Base-by-base conservation (phyloP, 371 early-diverging fungal species). In the Lichtheimia hyalospora region DNA sequence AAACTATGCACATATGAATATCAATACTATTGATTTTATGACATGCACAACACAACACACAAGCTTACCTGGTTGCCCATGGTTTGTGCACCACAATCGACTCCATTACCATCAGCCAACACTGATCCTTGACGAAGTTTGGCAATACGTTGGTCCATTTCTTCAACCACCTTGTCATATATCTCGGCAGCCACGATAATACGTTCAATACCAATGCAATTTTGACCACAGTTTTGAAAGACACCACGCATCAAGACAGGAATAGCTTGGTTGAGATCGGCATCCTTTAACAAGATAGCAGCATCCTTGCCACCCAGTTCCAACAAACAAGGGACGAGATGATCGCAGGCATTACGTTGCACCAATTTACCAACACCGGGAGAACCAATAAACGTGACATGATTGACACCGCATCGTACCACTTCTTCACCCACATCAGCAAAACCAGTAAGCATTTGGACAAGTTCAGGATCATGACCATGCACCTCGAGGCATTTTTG, bases 251-350 rank as follows among this genome's bases (percentile, higher is more conserved):
- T 85, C 62, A 88, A 64, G 6, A 90, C 81, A 6, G 90, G 88
- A 28, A 88, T 68, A 42, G 85, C 82, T 48, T 91, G 88, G 14
- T 62, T 54, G 58, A 91, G 66, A 68, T 92, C 88, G 5, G 87
- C 81, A 68, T 94, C 93, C 61, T 82, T 84, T 58, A 89, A 81
- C 34, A 92, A 74, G 52, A 94, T 84, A 27, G 90, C 91, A 52
- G 86, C 85, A 76, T 93, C 92, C 71, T 94, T 94, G 56, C 96
- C 96, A 52, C 96, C 96, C 42, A 96, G 79, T 75, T 96, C 96
- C 12, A 96, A 83, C 16, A 92, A 80, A 57, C 92, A 90, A 0
- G 94, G 95, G 4, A 92, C 92, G 57, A 96, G 77, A 20, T 84
- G 67, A 49, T 84, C 79, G 24, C 89, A 75, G 14, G 95, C 94